A percentile compares a stretch with the other conserved stretches of the same genome.
Evolutionary conservation across 345 rosid species (phyloP).

Genomic region (Citrus inodora): DNA sequence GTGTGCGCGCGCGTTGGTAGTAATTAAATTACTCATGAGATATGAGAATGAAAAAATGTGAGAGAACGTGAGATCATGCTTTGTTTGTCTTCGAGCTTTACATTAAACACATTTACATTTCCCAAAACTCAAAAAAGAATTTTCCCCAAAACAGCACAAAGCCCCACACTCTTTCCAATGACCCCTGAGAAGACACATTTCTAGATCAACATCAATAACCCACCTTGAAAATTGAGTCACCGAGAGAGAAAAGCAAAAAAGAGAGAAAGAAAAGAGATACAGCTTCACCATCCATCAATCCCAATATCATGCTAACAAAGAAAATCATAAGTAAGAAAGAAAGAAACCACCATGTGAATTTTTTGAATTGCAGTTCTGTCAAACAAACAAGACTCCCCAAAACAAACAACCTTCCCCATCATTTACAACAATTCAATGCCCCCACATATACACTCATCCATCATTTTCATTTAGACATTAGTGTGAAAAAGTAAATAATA

Average conservation of each 20-base stretch:
- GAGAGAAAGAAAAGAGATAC: background rate
- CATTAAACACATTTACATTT: conserved; percentile 20
- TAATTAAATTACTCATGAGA: background rate
- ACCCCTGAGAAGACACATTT: conserved; percentile 38
- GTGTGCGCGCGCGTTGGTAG: background rate
- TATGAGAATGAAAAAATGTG: background rate
- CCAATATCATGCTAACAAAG: conserved; percentile 29
- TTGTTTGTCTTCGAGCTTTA: too few relatives aligned
- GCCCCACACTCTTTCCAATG: conserved; percentile 37
- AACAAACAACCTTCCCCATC: conserved; percentile 24
- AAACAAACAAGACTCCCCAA: conserved; percentile 2
- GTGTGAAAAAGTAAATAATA: conserved; percentile 10
- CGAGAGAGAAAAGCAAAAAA: background rate
- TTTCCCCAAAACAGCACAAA: conserved; percentile 28
- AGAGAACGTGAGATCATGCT: background rate
- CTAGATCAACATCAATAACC: conserved; percentile 45
- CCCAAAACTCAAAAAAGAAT: conserved; percentile 41
- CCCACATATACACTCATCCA: conserved; percentile 26
- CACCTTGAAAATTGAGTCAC: conserved; percentile 43
- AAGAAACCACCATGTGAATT: conserved; percentile 1
- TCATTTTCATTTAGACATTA: conserved; percentile 38
- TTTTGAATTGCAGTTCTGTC: conserved; percentile 1
- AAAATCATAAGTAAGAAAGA: background rate
- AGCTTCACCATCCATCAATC: conserved; percentile 31
- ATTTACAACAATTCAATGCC: conserved; percentile 36